Conservation (phyloP, 345 rosid species). For the Viola odorata region DNA sequence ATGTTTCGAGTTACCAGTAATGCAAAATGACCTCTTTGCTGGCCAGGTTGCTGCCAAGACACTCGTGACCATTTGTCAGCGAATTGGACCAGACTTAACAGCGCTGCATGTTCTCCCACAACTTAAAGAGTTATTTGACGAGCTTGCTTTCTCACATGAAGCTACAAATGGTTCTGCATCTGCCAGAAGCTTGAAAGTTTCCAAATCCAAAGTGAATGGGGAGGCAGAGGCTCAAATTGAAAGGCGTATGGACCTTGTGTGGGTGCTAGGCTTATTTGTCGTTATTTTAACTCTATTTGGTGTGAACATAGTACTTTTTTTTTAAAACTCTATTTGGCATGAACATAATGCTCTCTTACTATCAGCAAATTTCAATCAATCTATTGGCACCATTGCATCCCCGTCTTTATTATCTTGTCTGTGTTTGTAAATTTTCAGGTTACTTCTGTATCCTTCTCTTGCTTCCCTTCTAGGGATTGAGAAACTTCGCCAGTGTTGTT, state of each 20-base stretch:
- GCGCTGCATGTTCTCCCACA: constrained; percentile 83
- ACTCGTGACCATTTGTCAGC: constrained; percentile 71
- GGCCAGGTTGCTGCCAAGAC: constrained; percentile 73
- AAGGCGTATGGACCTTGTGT: constrained; percentile 93
- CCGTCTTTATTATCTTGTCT: constrained; percentile 3
- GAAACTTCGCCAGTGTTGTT: constrained; percentile 84
- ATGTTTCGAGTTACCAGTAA: not conserved
- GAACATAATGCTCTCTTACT: no score
- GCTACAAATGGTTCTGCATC: constrained; percentile 36
- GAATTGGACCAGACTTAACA: constrained; percentile 85
- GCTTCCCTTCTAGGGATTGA: constrained; percentile 92
- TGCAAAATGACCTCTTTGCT: constrained; percentile 5
- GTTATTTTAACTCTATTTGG: constrained; percentile 2
- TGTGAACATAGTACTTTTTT: no score
- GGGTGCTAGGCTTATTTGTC: constrained; percentile 37
- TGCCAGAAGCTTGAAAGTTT: constrained; percentile 40
- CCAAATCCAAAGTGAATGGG: constrained; percentile 37
- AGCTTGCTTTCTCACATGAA: constrained; percentile 90
- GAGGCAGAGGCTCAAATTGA: constrained; percentile 62
- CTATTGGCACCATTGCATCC: not conserved
- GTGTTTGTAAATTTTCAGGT: constrained; percentile 37
- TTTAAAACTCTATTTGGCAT: constrained; percentile 3
- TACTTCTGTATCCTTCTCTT: constrained; percentile 86
- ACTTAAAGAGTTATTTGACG: constrained; percentile 85
- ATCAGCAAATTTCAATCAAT: no score